Evolutionary conservation across 192 early-diverging fungal genomes (phyloP).

Genomic region (Coemansia sp.): DNA sequence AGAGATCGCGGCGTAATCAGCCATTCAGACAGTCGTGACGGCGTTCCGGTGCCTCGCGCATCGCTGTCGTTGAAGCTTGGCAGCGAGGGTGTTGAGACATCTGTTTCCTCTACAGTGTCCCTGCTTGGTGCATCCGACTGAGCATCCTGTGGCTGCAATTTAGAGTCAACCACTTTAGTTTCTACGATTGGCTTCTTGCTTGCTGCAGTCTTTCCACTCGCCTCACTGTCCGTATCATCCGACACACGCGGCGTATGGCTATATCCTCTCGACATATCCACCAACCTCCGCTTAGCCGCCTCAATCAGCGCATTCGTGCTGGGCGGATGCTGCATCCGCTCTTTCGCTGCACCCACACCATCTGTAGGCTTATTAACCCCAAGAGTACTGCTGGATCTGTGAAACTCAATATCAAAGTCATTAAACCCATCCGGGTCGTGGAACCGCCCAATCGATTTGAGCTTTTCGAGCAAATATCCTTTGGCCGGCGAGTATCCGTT

Average conservation of each 20-base stretch:
- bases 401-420: constrained; percentile 53
- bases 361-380: constrained; percentile 4
- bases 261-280: constrained; percentile 28
- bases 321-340: constrained; percentile 2
- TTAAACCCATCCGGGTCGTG: constrained; percentile 66
- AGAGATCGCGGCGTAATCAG: constrained; percentile 86
- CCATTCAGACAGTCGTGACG: constrained; percentile 52
- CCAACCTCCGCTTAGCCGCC: constrained; percentile 31
- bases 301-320: constrained; percentile 31
- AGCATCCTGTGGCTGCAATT: neutral
- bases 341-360: neutral
- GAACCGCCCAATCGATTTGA: constrained; percentile 76
- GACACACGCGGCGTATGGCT: neutral
- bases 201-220: neutral
- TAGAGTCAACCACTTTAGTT: neutral
- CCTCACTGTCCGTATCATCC: neutral
- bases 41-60: constrained; percentile 17
- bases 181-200: neutral
- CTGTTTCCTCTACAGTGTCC: neutral
- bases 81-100: neutral
- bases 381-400: constrained; percentile 24
- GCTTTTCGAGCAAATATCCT: constrained; percentile 77
- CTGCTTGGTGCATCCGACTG: neutral
- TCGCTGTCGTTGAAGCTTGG: neutral
- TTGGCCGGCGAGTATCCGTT: constrained; percentile 75